Evolutionary conservation across 2,329 filamentous ascomycete species (phyloP).

Genomic region (Paecilomyces sp.): DNA sequence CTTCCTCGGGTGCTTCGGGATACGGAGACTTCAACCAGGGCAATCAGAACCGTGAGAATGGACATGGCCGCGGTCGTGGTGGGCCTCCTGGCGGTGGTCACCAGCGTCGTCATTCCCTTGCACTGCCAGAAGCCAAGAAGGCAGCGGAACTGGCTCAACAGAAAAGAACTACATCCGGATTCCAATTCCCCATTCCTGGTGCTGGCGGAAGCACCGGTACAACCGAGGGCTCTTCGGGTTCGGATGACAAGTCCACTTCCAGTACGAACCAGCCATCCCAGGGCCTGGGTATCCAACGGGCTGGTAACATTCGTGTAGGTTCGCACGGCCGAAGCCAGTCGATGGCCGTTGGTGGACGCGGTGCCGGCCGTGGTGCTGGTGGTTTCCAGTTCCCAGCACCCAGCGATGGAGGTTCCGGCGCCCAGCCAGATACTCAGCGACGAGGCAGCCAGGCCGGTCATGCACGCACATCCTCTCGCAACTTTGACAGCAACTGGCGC

Average conservation of each 20-base stretch:
- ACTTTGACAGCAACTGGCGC: constrained; percentile 98
- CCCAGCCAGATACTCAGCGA: constrained; percentile 60
- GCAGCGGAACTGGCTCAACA: constrained; percentile 94
- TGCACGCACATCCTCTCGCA: constrained; percentile 74
- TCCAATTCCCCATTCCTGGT: constrained; percentile 82
- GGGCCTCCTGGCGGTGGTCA: constrained; percentile 68
- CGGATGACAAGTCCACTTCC: constrained; percentile 39
- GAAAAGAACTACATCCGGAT: constrained; percentile 87
- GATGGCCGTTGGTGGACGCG: constrained; percentile 55
- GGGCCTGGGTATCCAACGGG: constrained; percentile 64
- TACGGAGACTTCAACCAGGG: constrained; percentile 69
- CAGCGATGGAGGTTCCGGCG: constrained; percentile 44
- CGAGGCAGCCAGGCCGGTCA: constrained; percentile 70
- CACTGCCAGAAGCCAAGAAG: constrained; percentile 93
- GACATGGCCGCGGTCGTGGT: constrained; percentile 66
- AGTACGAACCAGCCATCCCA: constrained; percentile 46
- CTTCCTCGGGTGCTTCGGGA: constrained; percentile 78
- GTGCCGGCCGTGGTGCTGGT: constrained; percentile 60
- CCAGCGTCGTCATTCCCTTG: constrained; percentile 88
- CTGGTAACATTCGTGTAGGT: constrained; percentile 76
- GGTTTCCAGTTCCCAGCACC: constrained; percentile 63
- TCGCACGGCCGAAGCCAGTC: constrained; percentile 48
- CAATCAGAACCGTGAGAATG: constrained; percentile 66
- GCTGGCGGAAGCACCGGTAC: constrained; percentile 48
- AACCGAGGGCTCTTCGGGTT: constrained; percentile 48